These are phyloP conservation scores for Aspergillus quadrilineatus DNA, from an alignment of 2,329 filamentous ascomycete genomes.

Conservation along the genomic window DNA sequence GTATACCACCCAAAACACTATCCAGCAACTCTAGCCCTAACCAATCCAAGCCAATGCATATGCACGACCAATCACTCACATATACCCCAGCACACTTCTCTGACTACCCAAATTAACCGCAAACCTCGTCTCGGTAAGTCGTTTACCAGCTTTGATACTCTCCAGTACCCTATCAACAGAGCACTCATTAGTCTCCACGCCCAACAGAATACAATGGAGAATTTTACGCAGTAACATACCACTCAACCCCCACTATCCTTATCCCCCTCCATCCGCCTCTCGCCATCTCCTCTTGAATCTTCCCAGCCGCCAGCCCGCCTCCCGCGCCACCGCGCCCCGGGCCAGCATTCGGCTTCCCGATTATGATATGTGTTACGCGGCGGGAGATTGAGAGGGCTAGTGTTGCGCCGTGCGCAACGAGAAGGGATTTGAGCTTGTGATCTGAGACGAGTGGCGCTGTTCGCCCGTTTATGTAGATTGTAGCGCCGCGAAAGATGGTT, in stretches of 20 bases:
- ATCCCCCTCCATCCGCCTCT: conserved; percentile 66
- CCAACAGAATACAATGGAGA: background rate
- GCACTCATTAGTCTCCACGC: background rate
- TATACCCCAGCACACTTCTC: conserved; percentile 60
- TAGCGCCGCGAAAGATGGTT: conserved; percentile 67
- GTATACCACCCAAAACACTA: background rate
- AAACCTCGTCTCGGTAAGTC: conserved; percentile 73
- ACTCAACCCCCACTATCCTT: conserved; percentile 78
- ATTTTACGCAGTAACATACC: conserved; percentile 52
- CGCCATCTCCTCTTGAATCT: conserved; percentile 77
- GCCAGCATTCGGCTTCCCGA: conserved; percentile 59
- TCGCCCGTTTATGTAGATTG: conserved; percentile 84
- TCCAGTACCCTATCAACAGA: conserved; percentile 66
- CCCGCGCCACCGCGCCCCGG: conserved; percentile 62
- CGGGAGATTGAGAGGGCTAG: conserved; percentile 71
- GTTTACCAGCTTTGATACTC: conserved; percentile 71
- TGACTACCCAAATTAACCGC: conserved; percentile 63
- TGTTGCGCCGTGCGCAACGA: conserved; percentile 70
- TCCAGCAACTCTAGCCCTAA: background rate
- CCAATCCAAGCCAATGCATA: background rate
- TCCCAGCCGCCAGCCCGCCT: conserved; percentile 72
- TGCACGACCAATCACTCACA: background rate
- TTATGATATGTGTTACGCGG: conserved; percentile 80
- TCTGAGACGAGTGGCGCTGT: conserved; percentile 80
- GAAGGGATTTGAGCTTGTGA: conserved; percentile 76